Evolutionary conservation across 768 basidiomycete genomes (phyloP), one percentile per base, ranked within the genome.

Genomic region (Auricularia sp.): DNA sequence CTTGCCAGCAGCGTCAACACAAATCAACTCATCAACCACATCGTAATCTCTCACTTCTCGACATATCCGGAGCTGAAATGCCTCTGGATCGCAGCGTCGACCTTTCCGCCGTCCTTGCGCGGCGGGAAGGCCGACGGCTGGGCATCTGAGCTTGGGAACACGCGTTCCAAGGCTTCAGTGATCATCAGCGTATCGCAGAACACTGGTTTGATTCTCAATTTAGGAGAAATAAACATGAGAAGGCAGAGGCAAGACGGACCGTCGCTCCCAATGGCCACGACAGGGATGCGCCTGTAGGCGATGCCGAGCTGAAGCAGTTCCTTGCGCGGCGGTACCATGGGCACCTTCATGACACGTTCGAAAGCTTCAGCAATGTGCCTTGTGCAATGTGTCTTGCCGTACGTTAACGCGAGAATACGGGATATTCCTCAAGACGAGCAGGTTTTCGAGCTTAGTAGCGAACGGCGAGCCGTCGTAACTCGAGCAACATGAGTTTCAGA

Each of bases 141-240:
- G 56, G 81, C 81, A 39, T 74, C 69, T n/a, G 78, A 73, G 36
- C 77, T n/a, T 29, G 83, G 82, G 70, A 84, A 85, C 14, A 80
- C 80, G 58, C 81, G 78, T 68, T 86, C 85, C 18, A 86, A 77
- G 2, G 75, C 77, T 24, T 78, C 70, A 13, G 77, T 78, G 62
- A 85, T 84, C 67, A 85, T 74, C 64, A 78, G 81, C 75, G 82
- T 84, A 71, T 85, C 84, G 69, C 82, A 83, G 72, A 84, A 85
- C 2, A 86, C 56, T 59, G 6, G 34, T 33, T 4, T 35, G 6
- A 18, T 6, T 4, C 11, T 35, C 4, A 29, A 29, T 1, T 13
- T 59, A 7, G 33, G 33, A 13, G 56, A 4, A 18, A 21, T 56
- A 56, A 11, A 29, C 11, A 54, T 33, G 10, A 10, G 24, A 14